Evolutionary conservation across 768 basidiomycete species (phyloP), one percentile per base, ranked within the genome.

Genomic region (Bullera alba): DNA sequence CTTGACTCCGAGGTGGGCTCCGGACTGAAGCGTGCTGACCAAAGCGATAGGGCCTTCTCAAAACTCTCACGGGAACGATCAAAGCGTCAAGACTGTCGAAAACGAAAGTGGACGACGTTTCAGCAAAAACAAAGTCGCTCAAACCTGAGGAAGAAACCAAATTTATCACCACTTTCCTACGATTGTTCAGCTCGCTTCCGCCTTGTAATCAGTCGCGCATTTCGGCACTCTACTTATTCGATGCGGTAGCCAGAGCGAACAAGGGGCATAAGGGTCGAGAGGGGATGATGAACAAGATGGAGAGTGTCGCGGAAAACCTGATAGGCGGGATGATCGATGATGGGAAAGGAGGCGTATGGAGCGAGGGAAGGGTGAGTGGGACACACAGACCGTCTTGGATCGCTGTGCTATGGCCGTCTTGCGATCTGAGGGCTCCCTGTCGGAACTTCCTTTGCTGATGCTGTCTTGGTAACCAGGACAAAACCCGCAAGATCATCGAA

Each of bases 401-500:
- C n/a, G n/a, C n/a, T n/a, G n/a, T n/a, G n/a, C n/a, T n/a, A n/a
- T n/a, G n/a, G n/a, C n/a, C n/a, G n/a, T n/a, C n/a, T n/a, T n/a
- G n/a, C n/a, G n/a, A n/a, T n/a, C n/a, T n/a, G n/a, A n/a, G n/a
- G n/a, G n/a, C n/a, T n/a, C n/a, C n/a, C n/a, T n/a, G n/a, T n/a
- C n/a, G n/a, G n/a, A n/a, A n/a, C n/a, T n/a, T n/a, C n/a, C n/a
- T n/a, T n/a, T n/a, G n/a, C n/a, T n/a, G n/a, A n/a, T n/a, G n/a
- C 37, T 39, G 37, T 10, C 19, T 21, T 39, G 19, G 22, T 21
- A 39, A 21, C 74, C 78, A 96, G 92, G 93, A 95, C 78, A 99
- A 99, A 77, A 80, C 87, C 39, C 85, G 85, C 78, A 97, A 97
- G 75, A 83, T 99, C 67, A 81, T 93, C 74, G 95, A 96, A 76